Conservation (phyloP, 2,329 filamentous ascomycete species). For the Bipolaris cookei region DNA sequence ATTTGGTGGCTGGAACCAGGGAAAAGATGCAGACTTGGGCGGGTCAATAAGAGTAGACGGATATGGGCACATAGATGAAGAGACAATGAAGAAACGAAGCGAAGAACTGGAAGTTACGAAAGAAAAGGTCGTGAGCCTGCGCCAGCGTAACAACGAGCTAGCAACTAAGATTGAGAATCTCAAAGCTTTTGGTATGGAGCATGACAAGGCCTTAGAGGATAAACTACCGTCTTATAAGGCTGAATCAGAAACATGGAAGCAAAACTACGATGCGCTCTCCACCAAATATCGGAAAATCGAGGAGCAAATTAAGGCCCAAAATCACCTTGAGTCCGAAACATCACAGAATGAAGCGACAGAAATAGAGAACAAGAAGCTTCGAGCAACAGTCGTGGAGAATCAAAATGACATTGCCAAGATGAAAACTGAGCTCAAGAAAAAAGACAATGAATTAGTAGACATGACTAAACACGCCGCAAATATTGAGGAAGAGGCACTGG, state of each 20-base stretch:
- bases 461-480: background rate
- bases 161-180: background rate
- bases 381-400: background rate
- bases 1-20: background rate
- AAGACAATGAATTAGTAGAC: background rate
- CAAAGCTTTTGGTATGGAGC: background rate
- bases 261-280: background rate
- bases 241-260: background rate
- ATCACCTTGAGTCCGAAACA: background rate
- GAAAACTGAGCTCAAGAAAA: background rate
- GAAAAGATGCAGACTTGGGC: background rate
- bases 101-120: slow-evolving; percentile 3
- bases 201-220: background rate
- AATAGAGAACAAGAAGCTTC: background rate
- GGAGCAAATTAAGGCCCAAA: background rate
- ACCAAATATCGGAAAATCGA: background rate
- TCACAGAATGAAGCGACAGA: background rate
- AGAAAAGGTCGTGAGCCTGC: background rate
- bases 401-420: background rate
- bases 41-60: background rate
- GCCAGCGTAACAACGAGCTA: background rate
- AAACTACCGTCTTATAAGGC: background rate
- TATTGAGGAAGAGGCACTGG: background rate
- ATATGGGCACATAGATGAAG: background rate
- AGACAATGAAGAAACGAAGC: background rate